Base-by-base conservation (phyloP, 2,329 filamentous ascomycete species). In the Hypoxylon sp. region DNA sequence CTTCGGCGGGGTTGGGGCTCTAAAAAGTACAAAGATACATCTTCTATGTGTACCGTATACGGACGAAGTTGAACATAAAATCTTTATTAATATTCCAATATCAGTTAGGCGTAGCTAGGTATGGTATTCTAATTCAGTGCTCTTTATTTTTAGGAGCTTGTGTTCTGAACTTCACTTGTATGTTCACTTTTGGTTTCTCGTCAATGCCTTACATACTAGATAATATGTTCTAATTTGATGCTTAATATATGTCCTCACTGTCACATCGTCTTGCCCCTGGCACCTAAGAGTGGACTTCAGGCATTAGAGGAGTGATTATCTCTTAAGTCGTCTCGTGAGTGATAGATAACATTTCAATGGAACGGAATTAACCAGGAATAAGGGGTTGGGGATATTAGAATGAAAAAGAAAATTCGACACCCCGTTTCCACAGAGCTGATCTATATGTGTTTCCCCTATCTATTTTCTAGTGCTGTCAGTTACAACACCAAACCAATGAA, bases 1-100 rank as follows among this genome's bases (percentile, higher is more conserved):
- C 11, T 47, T 62, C 48, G 10, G 60, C 22, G 58, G 50, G 51
- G 51, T 42, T 42, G 33, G 51, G 51, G 58, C 39, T 48, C 55
- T 48, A 33, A 22, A 26, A 19, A 39, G n/a, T 54, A 57, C 17
- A 37, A 24, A 47, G 35, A 37, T 63, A 57, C 35, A 37, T 42
- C 44, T 17, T 37, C n/a, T 19, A 35, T 22, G 9, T 52, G n/a
- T n/a, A n/a, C n/a, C n/a, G n/a, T n/a, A n/a, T n/a, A 52, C 5
- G 10, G 11, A 33, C 17, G 24, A 6, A 13, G 14, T 17, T 44
- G 26, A 26, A 26, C 26, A 26, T 44, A 11, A 13, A 17, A 29
- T 14, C 47, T 29, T 29, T 5, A 10, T 17, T n/a, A 31, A 50
- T 31, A 50, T 26, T 5, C 26, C 4, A 26, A 26, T 26, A 26